Base-by-base conservation (phyloP, 495 filamentous ascomycete genomes). In the Penicillium mononematosum region DNA sequence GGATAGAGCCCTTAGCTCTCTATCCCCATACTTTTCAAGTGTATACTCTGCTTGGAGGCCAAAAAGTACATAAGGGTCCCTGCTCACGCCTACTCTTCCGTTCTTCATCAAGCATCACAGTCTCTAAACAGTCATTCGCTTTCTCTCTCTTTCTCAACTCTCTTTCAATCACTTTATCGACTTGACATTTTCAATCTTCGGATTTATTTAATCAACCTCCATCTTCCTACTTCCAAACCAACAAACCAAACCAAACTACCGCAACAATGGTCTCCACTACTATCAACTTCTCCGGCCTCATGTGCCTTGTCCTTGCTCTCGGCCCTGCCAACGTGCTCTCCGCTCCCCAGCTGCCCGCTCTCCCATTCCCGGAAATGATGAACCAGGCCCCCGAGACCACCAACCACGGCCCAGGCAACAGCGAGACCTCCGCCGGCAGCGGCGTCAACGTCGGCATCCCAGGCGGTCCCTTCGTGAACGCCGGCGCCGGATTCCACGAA, bases 261-360 rank as follows among this genome's bases (percentile, higher is more conserved):
- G 36, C 45, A 51, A 67, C 46, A 59, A 76, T 75, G 73, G 47
- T 61, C 60, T 63, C 67, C 56, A 62, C 57, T 51, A 60, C 64
- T 52, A 73, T 74, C 56, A 69, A 48, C 42, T 45, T 70, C 58
- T 69, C 70, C 6, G 59, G 73, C 51, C 63, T 72, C 44, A 53
- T 78, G 59, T 71, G 68, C 59, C 67, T 76, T 5, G 22, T 73
- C 46, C 66, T 78, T 20, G 60, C 72, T 45, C 55, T 68, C 36
- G 68, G 66, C 32, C 73, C 74, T 29, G 60, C 64, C 11, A 56
- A 68, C 7, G 66, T 74, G 25, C 61, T 78, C 17, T 63, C 75
- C 14, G 66, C 64, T 17, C 75, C 66, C 19, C 61, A 67, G 52
- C 41, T 62, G 47, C 64, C 36, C 16, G 58, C 42, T 16, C 27